Base-by-base conservation (phyloP, 2,329 filamentous ascomycete species). In the Coniochaeta prunicola region DNA sequence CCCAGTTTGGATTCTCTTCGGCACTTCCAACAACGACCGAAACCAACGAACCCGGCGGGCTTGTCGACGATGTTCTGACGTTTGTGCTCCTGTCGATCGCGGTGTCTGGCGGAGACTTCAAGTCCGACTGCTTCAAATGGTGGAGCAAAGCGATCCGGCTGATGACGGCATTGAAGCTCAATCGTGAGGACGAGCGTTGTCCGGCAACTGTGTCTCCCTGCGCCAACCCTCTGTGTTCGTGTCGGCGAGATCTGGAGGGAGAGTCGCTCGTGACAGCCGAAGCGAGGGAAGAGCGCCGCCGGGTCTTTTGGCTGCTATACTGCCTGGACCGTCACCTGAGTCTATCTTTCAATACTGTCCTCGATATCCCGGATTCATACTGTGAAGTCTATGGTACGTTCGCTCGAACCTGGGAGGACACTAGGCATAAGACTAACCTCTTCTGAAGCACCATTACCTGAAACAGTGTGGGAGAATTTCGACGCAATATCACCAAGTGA, bases 261-360 rank as follows among this genome's bases (percentile, higher is more conserved):
- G 57, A 60, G 1, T 67, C 69, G 0, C 45, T 68, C 13, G 61
- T 65, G 4, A 63, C 66, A 4, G 54, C 75, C 7, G 80, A 81
- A 62, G 73, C 75, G 6, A 70, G 72, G 21, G 78, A 80, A 60
- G 78, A 80, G 64, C 66, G 75, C 4, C 69, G 78, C 4, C 69
- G 77, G 5, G 74, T 76, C 0, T 80, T 79, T 61, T 80, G 78
- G 78, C 66, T 80, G 1, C 63, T 80, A 0, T 80, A 77, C 60
- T 71, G 73, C 26, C 67, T 80, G 6, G 78, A 80, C 59, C 69
- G 78, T 10, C 78, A 80, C 60, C 62, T 80, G 10, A 73, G 75
- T 0, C 67, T 80, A 17, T 79, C 76, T 5, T 80, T 77, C 62
- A 80, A 80, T 61, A 67, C 70, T 2, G 69, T 72, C 2, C 66